Percentiles rank a stretch among this genome's conserved stretches.
Conservation (phyloP, 1,139 yeast species). For the Saccharomyces hybrid region DNA sequence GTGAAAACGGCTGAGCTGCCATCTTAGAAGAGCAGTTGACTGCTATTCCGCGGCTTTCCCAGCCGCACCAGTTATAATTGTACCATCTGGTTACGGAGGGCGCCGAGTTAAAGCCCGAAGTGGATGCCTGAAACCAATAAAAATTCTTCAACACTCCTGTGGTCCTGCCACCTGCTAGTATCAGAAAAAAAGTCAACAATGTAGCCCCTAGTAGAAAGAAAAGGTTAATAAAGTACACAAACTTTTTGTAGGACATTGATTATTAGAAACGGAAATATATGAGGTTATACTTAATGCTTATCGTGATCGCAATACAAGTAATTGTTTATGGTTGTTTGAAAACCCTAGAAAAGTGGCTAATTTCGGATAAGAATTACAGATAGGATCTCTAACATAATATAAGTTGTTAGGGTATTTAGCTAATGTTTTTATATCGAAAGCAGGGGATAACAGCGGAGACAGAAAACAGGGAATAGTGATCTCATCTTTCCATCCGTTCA, state of each 20-base stretch:
- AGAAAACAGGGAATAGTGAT: background rate
- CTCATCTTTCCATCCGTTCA: background rate
- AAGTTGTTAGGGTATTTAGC: background rate
- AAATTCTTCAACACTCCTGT: constrained; percentile 44
- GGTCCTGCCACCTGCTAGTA: constrained; percentile 52
- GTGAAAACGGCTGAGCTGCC: constrained; percentile 56
- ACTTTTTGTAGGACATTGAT: constrained; percentile 17
- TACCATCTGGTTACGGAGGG: constrained; percentile 54
- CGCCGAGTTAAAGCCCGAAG: constrained; percentile 45
- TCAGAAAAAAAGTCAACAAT: constrained; percentile 50
- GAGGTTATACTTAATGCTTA: background rate
- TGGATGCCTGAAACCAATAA: constrained; percentile 63
- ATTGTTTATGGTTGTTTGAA: background rate
- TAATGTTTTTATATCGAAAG: background rate
- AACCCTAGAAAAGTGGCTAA: background rate
- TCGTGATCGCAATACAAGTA: background rate
- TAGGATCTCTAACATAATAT: background rate
- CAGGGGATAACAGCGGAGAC: background rate
- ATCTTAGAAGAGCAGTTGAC: constrained; percentile 8
- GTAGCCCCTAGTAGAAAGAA: constrained; percentile 30
- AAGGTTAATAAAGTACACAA: constrained; percentile 20
- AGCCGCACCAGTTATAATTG: constrained; percentile 52
- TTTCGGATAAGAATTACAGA: background rate
- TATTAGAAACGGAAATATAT: background rate
- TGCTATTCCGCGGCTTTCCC: constrained; percentile 27